These are phyloP conservation scores for Basidiobolus meristosporus DNA, from an alignment of 371 early-diverging fungal genomes.

Conservation along the genomic window DNA sequence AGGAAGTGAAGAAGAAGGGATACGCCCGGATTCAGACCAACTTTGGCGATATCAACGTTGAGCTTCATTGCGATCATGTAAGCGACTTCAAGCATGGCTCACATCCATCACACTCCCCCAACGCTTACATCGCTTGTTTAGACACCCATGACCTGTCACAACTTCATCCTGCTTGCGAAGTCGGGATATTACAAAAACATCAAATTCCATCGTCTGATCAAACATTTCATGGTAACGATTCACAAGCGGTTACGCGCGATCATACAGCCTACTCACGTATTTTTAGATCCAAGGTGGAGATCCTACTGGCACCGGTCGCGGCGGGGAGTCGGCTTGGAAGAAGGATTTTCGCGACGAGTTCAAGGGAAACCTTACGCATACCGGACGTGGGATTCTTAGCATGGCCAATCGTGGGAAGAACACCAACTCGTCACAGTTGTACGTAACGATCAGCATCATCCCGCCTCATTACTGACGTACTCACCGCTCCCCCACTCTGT, in stretches of 20 bases:
- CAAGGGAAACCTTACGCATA: conserved; percentile 47
- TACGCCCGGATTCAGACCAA: conserved; percentile 62
- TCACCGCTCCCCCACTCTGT: neutral
- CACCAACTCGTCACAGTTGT: conserved; percentile 81
- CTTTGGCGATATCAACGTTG: conserved; percentile 71
- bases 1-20: conserved; percentile 50
- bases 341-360: conserved; percentile 67
- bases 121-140: conserved; percentile 6
- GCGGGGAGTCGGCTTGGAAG: conserved; percentile 72
- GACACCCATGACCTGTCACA: conserved; percentile 76
- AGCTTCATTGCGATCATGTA: conserved; percentile 60
- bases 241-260: neutral
- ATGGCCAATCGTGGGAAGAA: conserved; percentile 84
- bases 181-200: conserved; percentile 62
- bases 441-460: conserved; percentile 12
- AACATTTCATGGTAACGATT: conserved; percentile 60
- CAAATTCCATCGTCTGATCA: conserved; percentile 75
- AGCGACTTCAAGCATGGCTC: neutral
- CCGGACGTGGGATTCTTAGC: conserved; percentile 52
- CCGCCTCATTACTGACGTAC: too few species aligned
- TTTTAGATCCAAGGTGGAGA: conserved; percentile 90
- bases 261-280: neutral
- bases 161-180: conserved; percentile 74
- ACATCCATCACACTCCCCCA: too few species aligned
- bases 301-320: conserved; percentile 78